Conservation (phyloP, 2,329 filamentous ascomycete species). For the Fusarium buxicola region DNA sequence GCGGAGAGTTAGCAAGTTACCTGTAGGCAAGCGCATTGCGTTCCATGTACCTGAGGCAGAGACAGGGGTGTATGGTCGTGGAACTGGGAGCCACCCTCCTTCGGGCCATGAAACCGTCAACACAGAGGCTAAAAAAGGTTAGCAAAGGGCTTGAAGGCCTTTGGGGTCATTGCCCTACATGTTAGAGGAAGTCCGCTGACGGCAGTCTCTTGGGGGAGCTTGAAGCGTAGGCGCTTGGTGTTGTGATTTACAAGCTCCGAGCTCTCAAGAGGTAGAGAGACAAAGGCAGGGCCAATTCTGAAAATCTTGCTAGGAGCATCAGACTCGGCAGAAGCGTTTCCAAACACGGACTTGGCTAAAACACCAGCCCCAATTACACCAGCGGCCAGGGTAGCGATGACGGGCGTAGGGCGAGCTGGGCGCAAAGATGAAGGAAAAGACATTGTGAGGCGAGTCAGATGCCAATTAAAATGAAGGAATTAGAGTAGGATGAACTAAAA, state of each 20-base stretch:
- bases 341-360: conserved; percentile 37
- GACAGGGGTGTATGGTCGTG: conserved; percentile 76
- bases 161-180: conserved; percentile 50
- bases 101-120: conserved; percentile 70
- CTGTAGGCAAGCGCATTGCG: rapidly evolving
- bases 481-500: not conserved
- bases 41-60: conserved; percentile 13
- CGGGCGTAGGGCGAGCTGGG: conserved; percentile 33
- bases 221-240: conserved; percentile 68
- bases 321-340: conserved; percentile 39
- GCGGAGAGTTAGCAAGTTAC: not conserved
- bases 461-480: not conserved
- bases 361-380: conserved; percentile 33
- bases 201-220: conserved; percentile 60
- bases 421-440: conserved; percentile 25
- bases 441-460: conserved; percentile 14
- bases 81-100: conserved; percentile 67
- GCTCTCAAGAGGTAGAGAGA: conserved; percentile 62
- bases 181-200: conserved; percentile 63
- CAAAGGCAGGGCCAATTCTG: conserved; percentile 54
- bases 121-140: conserved; percentile 58
- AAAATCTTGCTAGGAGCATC: conserved; percentile 44
- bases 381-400: conserved; percentile 40
- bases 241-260: conserved; percentile 67
- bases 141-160: not conserved